Evolutionary conservation across 2,329 filamentous ascomycete species (phyloP).

Genomic region (Beauveria caledonica): DNA sequence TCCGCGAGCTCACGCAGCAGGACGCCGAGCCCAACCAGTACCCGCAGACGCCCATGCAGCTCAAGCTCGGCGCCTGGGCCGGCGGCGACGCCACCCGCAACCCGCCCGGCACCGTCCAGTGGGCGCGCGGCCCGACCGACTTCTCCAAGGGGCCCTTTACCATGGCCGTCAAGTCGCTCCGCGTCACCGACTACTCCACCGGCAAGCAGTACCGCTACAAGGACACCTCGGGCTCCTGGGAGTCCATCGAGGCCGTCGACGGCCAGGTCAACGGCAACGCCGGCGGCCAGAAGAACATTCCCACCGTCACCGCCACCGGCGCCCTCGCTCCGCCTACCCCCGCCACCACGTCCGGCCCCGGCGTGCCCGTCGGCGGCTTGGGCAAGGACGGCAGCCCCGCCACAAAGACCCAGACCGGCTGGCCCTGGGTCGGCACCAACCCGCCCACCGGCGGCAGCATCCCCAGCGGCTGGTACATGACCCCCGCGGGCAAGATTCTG

Average conservation of each 20-base stretch:
- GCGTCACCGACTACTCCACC: conserved; percentile 86
- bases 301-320: conserved; percentile 45
- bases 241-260: conserved; percentile 72
- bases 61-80: conserved; percentile 88
- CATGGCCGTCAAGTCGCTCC: conserved; percentile 72
- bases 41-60: conserved; percentile 89
- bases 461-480: conserved; percentile 75
- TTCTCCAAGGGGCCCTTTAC: conserved; percentile 76
- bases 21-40: conserved; percentile 69
- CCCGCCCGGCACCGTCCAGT: conserved; percentile 71
- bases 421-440: conserved; percentile 57
- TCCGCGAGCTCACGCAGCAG: conserved; percentile 64
- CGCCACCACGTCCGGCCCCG: conserved; percentile 51
- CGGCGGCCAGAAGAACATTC: conserved; percentile 40
- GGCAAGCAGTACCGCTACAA: conserved; percentile 77
- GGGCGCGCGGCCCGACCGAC: conserved; percentile 81
- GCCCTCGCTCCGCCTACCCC: conserved; percentile 48
- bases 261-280: conserved; percentile 66
- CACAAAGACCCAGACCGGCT: conserved; percentile 50
- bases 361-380: conserved; percentile 63
- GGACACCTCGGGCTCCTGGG: conserved; percentile 69
- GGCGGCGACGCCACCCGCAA: conserved; percentile 75
- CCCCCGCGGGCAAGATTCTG: conserved; percentile 68
- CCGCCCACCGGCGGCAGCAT: conserved; percentile 49
- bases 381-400: conserved; percentile 46